Evolutionary conservation across 2,329 filamentous ascomycete species (phyloP).

Genomic region (Grosmannia huntii): DNA sequence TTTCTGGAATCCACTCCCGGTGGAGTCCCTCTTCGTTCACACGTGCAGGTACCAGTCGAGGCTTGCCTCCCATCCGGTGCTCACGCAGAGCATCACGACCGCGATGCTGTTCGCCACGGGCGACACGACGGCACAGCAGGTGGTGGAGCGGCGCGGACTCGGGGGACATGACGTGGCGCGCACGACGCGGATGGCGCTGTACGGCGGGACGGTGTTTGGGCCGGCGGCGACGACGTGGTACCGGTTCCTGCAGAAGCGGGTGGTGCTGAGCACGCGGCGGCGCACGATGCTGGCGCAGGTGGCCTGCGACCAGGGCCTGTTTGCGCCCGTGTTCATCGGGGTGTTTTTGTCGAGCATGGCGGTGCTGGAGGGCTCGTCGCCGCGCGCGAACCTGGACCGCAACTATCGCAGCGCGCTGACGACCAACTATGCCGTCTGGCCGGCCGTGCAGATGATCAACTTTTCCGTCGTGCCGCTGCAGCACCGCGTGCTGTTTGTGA

Average conservation of each 20-base stretch:
- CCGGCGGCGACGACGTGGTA: constrained; percentile 84
- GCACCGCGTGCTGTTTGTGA: constrained; percentile 75
- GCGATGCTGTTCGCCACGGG: constrained; percentile 86
- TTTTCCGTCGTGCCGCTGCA: constrained; percentile 78
- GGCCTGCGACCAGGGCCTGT: constrained; percentile 65
- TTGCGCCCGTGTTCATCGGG: constrained; percentile 72
- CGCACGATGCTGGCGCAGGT: constrained; percentile 67
- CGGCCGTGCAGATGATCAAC: constrained; percentile 71
- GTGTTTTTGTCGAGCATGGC: constrained; percentile 79
- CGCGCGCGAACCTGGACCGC: constrained; percentile 54
- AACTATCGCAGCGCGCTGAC: constrained; percentile 60
- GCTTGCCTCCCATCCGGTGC: constrained; percentile 66
- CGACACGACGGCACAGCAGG: constrained; percentile 82
- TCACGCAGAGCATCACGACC: constrained; percentile 85
- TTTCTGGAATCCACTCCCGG: neutral
- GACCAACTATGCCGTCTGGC: constrained; percentile 85
- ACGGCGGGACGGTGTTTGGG: constrained; percentile 75
- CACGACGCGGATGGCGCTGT: constrained; percentile 67
- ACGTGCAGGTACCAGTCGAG: constrained; percentile 70
- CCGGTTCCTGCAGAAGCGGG: constrained; percentile 58
- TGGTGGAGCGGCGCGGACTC: constrained; percentile 68
- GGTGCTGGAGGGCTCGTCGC: constrained; percentile 53
- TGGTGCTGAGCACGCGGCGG: constrained; percentile 51
- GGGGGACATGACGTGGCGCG: constrained; percentile 55
- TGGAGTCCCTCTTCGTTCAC: neutral